phyloP scores from a whole-genome alignment of 129 eudicot species.

The carrot (Daucus carota) region DNA sequence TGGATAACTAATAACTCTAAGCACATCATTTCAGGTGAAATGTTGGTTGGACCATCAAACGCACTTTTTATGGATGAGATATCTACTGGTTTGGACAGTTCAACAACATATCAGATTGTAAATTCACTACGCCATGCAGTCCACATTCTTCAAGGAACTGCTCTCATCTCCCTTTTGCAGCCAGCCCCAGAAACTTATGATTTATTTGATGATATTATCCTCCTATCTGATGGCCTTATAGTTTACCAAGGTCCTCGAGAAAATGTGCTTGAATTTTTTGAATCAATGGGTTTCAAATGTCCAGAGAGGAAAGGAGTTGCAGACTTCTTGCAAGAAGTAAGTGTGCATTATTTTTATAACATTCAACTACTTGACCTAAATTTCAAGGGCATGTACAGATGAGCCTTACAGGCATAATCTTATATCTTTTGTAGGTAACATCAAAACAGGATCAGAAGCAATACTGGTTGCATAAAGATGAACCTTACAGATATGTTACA shows the following conservation, averaged over 20 bases:
- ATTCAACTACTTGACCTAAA: background rate
- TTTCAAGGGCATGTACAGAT: background rate
- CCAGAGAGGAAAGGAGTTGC: slow-evolving; percentile 81
- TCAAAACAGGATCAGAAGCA: slow-evolving; percentile 82
- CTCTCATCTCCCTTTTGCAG: slow-evolving; percentile 73
- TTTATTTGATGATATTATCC: slow-evolving; percentile 70
- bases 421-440: slow-evolving; percentile 38
- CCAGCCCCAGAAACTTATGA: slow-evolving; percentile 87
- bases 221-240: slow-evolving; percentile 60
- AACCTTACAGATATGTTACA: slow-evolving; percentile 60
- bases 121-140: slow-evolving; percentile 49
- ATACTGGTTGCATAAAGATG: slow-evolving; percentile 52
- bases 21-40: slow-evolving; percentile 43
- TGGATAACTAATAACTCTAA: background rate
- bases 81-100: slow-evolving; percentile 91
- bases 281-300: slow-evolving; percentile 66
- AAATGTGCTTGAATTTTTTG: slow-evolving; percentile 67
- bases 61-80: slow-evolving; percentile 91
- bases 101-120: slow-evolving; percentile 77
- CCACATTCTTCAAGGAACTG: slow-evolving; percentile 75
- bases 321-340: slow-evolving; percentile 80
- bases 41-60: slow-evolving; percentile 85
- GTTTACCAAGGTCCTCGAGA: slow-evolving; percentile 82
- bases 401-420: background rate
- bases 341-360: background rate